Base-by-base conservation (phyloP, 2,329 filamentous ascomycete genomes). In the Aureobasidium sp. region DNA sequence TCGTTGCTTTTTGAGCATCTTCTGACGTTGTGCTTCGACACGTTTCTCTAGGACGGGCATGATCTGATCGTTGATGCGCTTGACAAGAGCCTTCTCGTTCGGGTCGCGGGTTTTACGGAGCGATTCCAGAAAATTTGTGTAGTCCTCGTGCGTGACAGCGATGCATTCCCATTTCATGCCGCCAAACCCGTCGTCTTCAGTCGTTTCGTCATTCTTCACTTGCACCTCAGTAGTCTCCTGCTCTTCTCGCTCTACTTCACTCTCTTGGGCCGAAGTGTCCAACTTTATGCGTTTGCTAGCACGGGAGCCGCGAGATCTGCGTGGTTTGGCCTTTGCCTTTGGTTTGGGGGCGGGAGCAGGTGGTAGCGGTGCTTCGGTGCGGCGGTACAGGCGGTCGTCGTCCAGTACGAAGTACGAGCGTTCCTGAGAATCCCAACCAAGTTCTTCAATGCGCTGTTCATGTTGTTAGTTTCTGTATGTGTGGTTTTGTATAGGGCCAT, bases 121-220 rank as follows among this genome's bases (percentile, higher is more conserved):
- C 0, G 82, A 83, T 6, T 84, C 79, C 60, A 97, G 74, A 63
- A 97, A 88, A 1, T 78, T 75, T 59, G 84, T 84, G 66, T 96
- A 90, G 59, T 99, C 90, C 20, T 86, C 79, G 24, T 96, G 77
- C 0, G 87, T 90, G 60, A 96, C 83, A 43, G 92, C 94, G 46
- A 99, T 71, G 70, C 92, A 97, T 72, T 97, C 92, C 93, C 94
- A 99, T 65, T 83, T 89, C 76, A 87, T 88, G 7, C 86, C 87
- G 20, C 87, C 89, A 20, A 93, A 81, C 1, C 87, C 86, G 64
- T 75, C 75, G 17, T 74, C 72, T 10, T 74, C 69, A 39, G 70
- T 69, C 6, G 44, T 20, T 8, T 61, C 71, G 60, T 76, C 70
- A 66, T 71, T 67, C 67, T 76, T 59, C 17, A 39, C 10, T 7